A percentile compares a stretch with the other conserved stretches of the same genome.
These are phyloP conservation scores for Plasmodium knowlesi DNA, from an alignment of 169 alveolate species.

Conservation along the genomic window DNA sequence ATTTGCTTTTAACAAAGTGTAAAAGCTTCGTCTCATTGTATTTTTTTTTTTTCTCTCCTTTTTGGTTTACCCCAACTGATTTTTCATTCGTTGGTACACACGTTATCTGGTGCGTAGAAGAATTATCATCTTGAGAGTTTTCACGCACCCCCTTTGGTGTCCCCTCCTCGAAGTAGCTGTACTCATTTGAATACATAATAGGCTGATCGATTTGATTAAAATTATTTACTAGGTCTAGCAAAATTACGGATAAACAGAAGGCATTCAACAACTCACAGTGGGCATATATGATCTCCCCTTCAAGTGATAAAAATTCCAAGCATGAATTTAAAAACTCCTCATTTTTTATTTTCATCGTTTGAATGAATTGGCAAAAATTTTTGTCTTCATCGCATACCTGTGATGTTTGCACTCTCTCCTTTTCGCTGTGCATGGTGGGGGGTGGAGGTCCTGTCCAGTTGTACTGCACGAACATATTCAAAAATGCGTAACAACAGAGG, in stretches of 20 bases:
- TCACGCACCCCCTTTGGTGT: not conserved
- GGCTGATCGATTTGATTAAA: not conserved
- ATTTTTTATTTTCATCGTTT: constrained; percentile 21
- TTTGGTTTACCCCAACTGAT: not conserved
- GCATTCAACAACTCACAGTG: constrained; percentile 30
- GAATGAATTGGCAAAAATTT: constrained; percentile 25
- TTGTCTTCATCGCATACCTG: not conserved
- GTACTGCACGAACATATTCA: constrained; percentile 62
- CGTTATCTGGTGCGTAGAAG: not conserved
- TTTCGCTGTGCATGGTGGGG: not conserved
- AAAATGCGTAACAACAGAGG: constrained; percentile 44
- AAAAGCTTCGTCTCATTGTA: not conserved
- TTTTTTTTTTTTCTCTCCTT: not conserved
- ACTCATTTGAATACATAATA: constrained; percentile 4
- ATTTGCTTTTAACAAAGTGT: constrained; percentile 56
- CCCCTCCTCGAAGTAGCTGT: not conserved
- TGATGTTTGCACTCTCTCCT: not conserved
- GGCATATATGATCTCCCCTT: constrained; percentile 62
- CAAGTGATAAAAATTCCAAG: constrained; percentile 50
- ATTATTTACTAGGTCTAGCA: constrained; percentile 46
- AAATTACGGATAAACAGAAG: constrained; percentile 28
- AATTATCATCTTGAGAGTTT: not conserved
- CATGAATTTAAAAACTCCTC: constrained; percentile 38
- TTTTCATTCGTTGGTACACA: not conserved
- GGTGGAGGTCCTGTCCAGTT: constrained; percentile 75